Base-by-base conservation (phyloP, 441 rosid genomes). In the Populus hybrid region DNA sequence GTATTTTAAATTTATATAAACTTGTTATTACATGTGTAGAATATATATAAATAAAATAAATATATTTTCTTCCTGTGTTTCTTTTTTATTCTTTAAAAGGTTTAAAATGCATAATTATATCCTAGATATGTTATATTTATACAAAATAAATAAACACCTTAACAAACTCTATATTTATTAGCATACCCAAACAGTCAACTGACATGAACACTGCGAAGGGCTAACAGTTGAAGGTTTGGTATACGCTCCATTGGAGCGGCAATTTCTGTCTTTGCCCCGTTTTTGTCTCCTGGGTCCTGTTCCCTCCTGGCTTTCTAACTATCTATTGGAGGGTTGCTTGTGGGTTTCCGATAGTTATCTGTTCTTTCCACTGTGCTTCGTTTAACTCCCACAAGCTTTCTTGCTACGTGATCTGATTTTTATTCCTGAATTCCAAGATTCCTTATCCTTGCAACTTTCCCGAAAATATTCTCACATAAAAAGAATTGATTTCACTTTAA, bases 391-490 rank as follows among this genome's bases (percentile, higher is more conserved):
- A 57, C 23, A n/a, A 57, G 63, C 23, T 57, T 10, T 42, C 21
- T 66, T 21, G 30, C 30, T 71, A 11, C 11, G 0, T 73, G 8
- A 24, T 10, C 57, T 46, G 20, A 38, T 64, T 70, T 63, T 30
- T 70, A 8, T 32, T 54, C 64, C 36, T 72, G 12, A 12, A 66
- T 76, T 78, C 75, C 76, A 74, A 46, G 50, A 42, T 81, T 73
- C 70, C 67, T 65, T 66, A 16, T 78, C 36, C 11, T 59, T 38
- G 69, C 23, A 46, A 24, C 74, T 79, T 76, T 68, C 59, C 70
- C 18, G 11, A 67, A 69, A 69, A 57, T 73, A 61, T 77, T 70
- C 76, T 59, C 42, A 3, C 36, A 30, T 59, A 72, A 35, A 69
- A 77, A 73, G 74, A 61, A 54, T 14, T 70, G 16, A 38, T 59